Evolutionary conservation across 2,329 filamentous ascomycete genomes (phyloP).

Genomic region (Colletotrichum camelliae): DNA sequence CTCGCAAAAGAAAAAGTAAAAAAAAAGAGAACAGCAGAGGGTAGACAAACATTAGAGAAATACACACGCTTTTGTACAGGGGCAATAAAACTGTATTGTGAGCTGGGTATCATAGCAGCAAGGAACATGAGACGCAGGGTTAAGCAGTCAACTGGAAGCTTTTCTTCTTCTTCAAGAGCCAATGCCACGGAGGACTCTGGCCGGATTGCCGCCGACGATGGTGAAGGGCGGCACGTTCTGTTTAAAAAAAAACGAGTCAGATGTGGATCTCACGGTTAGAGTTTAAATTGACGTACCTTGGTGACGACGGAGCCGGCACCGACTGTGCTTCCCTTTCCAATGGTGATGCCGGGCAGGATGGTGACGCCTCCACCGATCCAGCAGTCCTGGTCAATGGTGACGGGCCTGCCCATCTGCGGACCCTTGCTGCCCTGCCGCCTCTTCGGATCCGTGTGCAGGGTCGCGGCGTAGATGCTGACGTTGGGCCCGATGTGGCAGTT

Average conservation of each 20-base stretch:
- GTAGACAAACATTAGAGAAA: not conserved
- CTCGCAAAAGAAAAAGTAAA: not conserved
- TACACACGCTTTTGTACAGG: constrained; percentile 16
- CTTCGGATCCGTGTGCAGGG: constrained; percentile 74
- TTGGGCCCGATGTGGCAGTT: constrained; percentile 80
- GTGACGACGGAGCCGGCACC: constrained; percentile 88
- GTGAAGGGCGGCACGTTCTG: constrained; percentile 70
- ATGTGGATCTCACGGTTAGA: not conserved
- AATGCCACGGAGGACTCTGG: constrained; percentile 56
- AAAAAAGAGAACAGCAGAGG: not conserved
- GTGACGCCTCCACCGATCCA: constrained; percentile 81
- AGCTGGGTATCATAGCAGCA: constrained; percentile 23
- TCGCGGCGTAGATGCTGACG: constrained; percentile 83
- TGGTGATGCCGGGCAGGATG: constrained; percentile 79
- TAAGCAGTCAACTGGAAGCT: not conserved
- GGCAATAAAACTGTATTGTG: not conserved
- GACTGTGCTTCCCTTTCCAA: constrained; percentile 80
- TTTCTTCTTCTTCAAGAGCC: constrained; percentile 2
- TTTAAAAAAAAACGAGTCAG: constrained; percentile 23
- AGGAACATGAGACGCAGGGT: not conserved
- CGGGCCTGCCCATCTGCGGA: constrained; percentile 70
- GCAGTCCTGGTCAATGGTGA: constrained; percentile 85
- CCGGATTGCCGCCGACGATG: constrained; percentile 75
- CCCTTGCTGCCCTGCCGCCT: constrained; percentile 76
- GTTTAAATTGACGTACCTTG: constrained; percentile 55